Evolutionary conservation across 2,329 filamentous ascomycete species (phyloP), one percentile per base, ranked within the genome.

Genomic region (Aspergillus versicolor): DNA sequence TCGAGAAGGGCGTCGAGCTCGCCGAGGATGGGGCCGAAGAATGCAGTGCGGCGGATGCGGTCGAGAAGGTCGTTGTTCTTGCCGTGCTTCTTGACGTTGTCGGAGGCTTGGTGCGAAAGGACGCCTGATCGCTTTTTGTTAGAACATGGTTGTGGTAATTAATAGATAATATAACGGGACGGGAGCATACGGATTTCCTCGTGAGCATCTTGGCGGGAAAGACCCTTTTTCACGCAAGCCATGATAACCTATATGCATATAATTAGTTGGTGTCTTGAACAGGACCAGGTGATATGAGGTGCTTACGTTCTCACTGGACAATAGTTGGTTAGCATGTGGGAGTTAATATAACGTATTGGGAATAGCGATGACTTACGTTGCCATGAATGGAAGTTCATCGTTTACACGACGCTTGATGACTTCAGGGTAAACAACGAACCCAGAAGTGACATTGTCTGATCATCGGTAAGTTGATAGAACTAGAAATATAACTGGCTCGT

Each of bases 341-440:
- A 44, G 3, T 48, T 32, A 12, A 38, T 13, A 46, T 3, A 48
- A 37, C n/a, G 13, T 42, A 17, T 19, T 9, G 11, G 15, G 9
- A 24, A 17, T 21, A 40, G 13, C 3, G 19, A 17, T n/a, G n/a
- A 69, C 79, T 67, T 82, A 81, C 7, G 87, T 92, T 7, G 86
- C 83, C 88, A 93, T 95, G 77, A 96, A 96, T 1, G 92, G 92
- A 13, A 97, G 83, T 75, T 95, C 90, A 60, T 87, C 83, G 64
- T 86, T 82, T 45, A 95, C 80, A 61, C 83, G 86, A 57, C 82
- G 80, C 59, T 82, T 79, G 70, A 95, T 91, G 55, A 86, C 81
- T 56, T 84, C 82, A 22, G 90, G 90, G 75, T 95, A 96, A 40
- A 96, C 83, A n/a, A 90, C 87, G 11, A 91, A 79, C 9, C 88